phyloP scores from a whole-genome alignment of 306 rosid genomes.

The Sesbania bispinosa region DNA sequence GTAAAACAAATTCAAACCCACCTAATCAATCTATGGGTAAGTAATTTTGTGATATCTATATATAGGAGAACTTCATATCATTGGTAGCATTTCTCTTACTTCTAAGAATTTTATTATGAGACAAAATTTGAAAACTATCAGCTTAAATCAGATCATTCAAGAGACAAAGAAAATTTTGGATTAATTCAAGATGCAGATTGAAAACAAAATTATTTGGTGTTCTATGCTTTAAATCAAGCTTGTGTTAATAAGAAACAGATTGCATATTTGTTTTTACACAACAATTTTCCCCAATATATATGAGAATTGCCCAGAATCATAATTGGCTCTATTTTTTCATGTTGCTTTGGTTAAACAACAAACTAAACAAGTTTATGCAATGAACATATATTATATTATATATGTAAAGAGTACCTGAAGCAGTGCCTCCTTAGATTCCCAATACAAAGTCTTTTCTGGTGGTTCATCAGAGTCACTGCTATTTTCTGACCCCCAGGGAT shows the following conservation, averaged over 20 bases:
- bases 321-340: background rate
- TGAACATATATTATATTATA: too few relatives aligned
- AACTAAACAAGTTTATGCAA: background rate
- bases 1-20: background rate
- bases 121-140: background rate
- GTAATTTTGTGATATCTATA: background rate
- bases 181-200: background rate
- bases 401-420: slow-evolving; percentile 43
- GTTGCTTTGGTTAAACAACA: background rate
- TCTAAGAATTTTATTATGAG: background rate
- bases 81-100: background rate
- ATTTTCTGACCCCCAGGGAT: slow-evolving; percentile 21
- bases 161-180: background rate
- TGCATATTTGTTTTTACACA: background rate
- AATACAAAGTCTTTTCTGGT: slow-evolving; percentile 36
- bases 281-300: background rate
- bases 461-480: background rate
- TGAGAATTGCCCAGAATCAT: background rate
- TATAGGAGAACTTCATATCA: background rate
- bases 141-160: background rate
- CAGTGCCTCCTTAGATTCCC: slow-evolving; percentile 58
- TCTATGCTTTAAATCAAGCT: background rate
- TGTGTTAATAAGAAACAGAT: background rate
- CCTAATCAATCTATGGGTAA: background rate
- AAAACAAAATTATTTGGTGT: background rate